Evolutionary conservation across 805 yeast genomes (phyloP).

Genomic region (Myxozyma kluyveri): DNA sequence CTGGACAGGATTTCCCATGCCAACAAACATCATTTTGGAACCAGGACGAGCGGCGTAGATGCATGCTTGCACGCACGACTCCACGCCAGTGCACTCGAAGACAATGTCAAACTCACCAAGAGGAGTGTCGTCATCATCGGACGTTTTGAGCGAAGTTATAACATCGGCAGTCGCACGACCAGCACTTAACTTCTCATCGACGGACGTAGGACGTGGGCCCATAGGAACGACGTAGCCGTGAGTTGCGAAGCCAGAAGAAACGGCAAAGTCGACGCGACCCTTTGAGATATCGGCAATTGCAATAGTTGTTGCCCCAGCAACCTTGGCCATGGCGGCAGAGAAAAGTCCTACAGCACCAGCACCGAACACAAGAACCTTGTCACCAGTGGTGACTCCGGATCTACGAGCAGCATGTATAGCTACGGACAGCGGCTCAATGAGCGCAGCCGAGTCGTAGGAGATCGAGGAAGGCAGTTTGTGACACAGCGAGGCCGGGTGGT

Average conservation of each 20-base stretch:
- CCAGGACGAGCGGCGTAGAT: conserved; percentile 39
- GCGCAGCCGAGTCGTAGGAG: conserved; percentile 71
- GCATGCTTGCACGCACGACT: conserved; percentile 47
- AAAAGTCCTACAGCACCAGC: conserved; percentile 84
- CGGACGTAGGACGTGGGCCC: conserved; percentile 20
- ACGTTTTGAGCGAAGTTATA: conserved; percentile 17
- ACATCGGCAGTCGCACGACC: conserved; percentile 33
- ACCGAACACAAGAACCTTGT: conserved; percentile 67
- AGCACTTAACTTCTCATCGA: conserved; percentile 26
- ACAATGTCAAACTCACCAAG: conserved; percentile 28
- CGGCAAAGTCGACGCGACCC: conserved; percentile 38
- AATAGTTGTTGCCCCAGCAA: conserved; percentile 68
- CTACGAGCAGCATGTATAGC: conserved; percentile 73
- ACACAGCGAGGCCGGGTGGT: conserved; percentile 63
- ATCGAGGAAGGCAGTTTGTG: conserved; percentile 63
- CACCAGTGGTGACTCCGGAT: conserved; percentile 59
- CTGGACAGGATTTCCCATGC: conserved; percentile 37
- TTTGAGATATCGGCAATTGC: conserved; percentile 61
- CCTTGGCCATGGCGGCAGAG: conserved; percentile 64
- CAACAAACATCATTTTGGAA: conserved; percentile 34
- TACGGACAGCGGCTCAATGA: conserved; percentile 80
- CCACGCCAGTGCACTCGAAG: conserved; percentile 57
- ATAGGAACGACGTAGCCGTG: conserved; percentile 33
- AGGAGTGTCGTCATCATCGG: conserved; percentile 13
- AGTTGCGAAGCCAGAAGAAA: conserved; percentile 36